Conservation (phyloP, 495 filamentous ascomycete genomes). For the Halenospora varia region DNA sequence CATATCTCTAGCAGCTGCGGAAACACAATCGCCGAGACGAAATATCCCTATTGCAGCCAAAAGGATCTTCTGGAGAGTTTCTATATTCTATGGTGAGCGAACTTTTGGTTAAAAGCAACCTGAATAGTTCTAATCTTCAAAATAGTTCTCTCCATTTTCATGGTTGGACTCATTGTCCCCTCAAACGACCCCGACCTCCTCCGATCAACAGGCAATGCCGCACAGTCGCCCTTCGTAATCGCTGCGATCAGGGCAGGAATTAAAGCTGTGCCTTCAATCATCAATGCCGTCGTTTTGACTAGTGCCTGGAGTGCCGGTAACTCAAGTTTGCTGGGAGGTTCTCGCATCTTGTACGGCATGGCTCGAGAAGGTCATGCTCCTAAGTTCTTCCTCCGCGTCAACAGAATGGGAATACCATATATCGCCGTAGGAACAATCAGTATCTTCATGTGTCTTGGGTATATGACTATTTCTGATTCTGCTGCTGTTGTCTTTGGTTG, state of each 20-base stretch:
- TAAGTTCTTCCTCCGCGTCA: conserved; percentile 48
- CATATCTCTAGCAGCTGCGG: conserved; percentile 69
- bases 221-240: conserved; percentile 62
- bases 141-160: conserved; percentile 23
- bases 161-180: conserved; percentile 48
- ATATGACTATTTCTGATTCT: conserved; percentile 64
- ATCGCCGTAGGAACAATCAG: conserved; percentile 51
- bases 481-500: conserved; percentile 53
- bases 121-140: neutral
- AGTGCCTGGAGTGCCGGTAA: conserved; percentile 67
- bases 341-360: conserved; percentile 67
- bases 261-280: conserved; percentile 61
- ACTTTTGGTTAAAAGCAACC: neutral
- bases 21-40: conserved; percentile 64
- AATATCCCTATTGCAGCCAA: conserved; percentile 68
- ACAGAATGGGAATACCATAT: conserved; percentile 56
- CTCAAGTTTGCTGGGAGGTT: conserved; percentile 67
- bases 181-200: conserved; percentile 49
- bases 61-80: conserved; percentile 65
- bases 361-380: conserved; percentile 64
- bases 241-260: conserved; percentile 61
- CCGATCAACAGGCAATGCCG: conserved; percentile 48
- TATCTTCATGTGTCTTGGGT: conserved; percentile 55
- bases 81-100: conserved; percentile 57
- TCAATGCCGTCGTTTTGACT: conserved; percentile 71